phyloP scores from a whole-genome alignment of 805 yeast genomes.

The Huiozyma naganishii region DNA sequence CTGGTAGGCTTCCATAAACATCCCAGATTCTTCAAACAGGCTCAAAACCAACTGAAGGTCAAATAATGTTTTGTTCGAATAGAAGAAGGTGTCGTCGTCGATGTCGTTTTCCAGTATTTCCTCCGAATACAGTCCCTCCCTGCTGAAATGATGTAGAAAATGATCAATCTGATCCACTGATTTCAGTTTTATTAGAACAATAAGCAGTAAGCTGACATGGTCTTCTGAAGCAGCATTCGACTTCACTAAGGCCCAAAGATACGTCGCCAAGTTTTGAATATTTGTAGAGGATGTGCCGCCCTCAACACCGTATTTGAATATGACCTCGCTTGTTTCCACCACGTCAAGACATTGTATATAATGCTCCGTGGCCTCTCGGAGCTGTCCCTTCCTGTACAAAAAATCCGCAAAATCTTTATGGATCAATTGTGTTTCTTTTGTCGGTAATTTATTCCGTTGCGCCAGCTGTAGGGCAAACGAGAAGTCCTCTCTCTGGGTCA shows the following conservation, averaged over 20 bases:
- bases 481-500: conserved; percentile 60
- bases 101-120: conserved; percentile 25
- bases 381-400: conserved; percentile 55
- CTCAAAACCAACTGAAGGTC: conserved; percentile 59
- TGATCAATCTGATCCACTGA: conserved; percentile 43
- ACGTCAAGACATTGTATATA: conserved; percentile 48
- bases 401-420: conserved; percentile 59
- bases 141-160: conserved; percentile 38
- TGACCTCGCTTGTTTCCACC: conserved; percentile 63
- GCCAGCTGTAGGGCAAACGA: conserved; percentile 68
- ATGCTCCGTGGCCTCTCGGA: conserved; percentile 60
- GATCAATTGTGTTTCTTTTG: conserved; percentile 25
- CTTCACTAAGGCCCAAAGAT: conserved; percentile 50
- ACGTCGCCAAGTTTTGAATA: conserved; percentile 47
- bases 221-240: conserved; percentile 53
- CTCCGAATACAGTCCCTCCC: conserved; percentile 18
- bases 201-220: conserved; percentile 69
- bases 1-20: conserved; percentile 52
- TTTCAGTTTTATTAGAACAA: conserved; percentile 71
- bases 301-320: conserved; percentile 66
- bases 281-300: conserved; percentile 20
- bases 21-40: conserved; percentile 64
- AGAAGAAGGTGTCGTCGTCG: conserved; percentile 29
- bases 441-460: conserved; percentile 22
- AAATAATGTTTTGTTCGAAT: conserved; percentile 31